A percentile compares a stretch with the other conserved stretches of the same genome.
Evolutionary conservation across 768 basidiomycete species (phyloP).

Genomic region (Podaxis mareebaensis): DNA sequence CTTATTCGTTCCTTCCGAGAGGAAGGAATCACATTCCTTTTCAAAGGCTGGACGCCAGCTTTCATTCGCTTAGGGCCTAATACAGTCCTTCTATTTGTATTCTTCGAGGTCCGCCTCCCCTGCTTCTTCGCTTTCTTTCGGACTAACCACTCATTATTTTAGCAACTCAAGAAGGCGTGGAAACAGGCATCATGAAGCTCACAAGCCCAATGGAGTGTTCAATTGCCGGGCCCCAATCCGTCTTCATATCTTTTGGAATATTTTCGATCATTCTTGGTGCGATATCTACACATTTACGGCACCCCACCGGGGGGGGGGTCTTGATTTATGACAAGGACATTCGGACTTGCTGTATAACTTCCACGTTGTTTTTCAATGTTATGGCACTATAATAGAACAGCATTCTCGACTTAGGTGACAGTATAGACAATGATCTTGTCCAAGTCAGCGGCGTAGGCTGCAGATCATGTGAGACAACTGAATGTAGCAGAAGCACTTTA

Average conservation of each 20-base stretch:
- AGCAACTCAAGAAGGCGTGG: constrained; percentile 79
- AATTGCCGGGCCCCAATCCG: background rate
- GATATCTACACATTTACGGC: background rate
- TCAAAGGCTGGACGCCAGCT: constrained; percentile 90
- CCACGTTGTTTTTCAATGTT: background rate
- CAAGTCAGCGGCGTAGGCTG: constrained; percentile 59
- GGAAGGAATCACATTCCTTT: constrained; percentile 77
- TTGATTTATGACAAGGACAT: background rate
- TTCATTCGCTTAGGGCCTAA: constrained; percentile 84
- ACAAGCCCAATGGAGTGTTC: constrained; percentile 10
- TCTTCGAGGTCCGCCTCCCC: constrained; percentile 62
- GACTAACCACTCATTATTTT: constrained; percentile 7
- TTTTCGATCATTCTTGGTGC: background rate
- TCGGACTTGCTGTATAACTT: background rate
- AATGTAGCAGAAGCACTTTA: background rate
- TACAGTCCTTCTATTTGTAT: constrained; percentile 82
- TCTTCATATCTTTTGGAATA: constrained; percentile 6
- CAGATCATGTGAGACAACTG: constrained; percentile 3
- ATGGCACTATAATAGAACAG: background rate
- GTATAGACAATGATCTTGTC: constrained; percentile 64
- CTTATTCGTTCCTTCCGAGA: constrained; percentile 60
- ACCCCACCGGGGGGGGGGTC: background rate
- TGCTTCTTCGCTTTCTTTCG: background rate
- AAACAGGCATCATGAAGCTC: constrained; percentile 20
- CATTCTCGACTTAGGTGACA: constrained; percentile 26